Base-by-base conservation (phyloP, 225 moss, liverwort and hornwort species). In the Marchantia polymorpha region DNA sequence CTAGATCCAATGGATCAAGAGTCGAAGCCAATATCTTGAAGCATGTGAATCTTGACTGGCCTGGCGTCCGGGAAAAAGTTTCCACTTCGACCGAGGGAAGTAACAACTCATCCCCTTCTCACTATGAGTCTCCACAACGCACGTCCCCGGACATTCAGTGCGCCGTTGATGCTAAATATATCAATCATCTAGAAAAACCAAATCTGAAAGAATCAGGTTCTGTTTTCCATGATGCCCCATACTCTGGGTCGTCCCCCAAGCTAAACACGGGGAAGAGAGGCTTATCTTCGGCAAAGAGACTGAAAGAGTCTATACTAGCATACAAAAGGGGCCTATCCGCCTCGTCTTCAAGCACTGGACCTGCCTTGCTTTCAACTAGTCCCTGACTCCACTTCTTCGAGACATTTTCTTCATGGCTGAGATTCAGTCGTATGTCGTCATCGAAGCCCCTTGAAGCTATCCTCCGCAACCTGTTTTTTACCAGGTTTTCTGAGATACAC, bases 11-110 rank as follows among this genome's bases (percentile, higher is more conserved):
- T 50, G 88, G 90, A 39, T 95, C 93, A 53, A 88, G 89, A 82
- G 91, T 87, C n/a, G 93, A 95, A 86, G 91, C 93, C 7, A 95
- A 86, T 48, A 92, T 93, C 74, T 81, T 93, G 19, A 93, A 90
- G 79, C 92, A 91, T 80, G 90, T 93, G 10, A 85, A 81, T 78
- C 89, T 83, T 71, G 91, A 91, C 19, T 91, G 91, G 92, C 91
- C 93, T 10, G 86, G 91, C 27, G 75, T 91, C 17, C 85, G 80
- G 72, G 92, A 91, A 60, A 85, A 82, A 64, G 77, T 90, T 52
- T 82, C 89, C 25, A 79, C 88, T 19, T 91, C 93, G n/a, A 90
- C 89, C 58, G 92, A 90, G 11, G 89, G 84, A 75, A 92, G 95
- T 27, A 86, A 88, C 60, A 89, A 75, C 74, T 95, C 91, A 25